A percentile compares a stretch with the other conserved stretches of the same genome.
Evolutionary conservation across 176 grass and related monocot species (phyloP).

Genomic region (Neostapfia colusana): DNA sequence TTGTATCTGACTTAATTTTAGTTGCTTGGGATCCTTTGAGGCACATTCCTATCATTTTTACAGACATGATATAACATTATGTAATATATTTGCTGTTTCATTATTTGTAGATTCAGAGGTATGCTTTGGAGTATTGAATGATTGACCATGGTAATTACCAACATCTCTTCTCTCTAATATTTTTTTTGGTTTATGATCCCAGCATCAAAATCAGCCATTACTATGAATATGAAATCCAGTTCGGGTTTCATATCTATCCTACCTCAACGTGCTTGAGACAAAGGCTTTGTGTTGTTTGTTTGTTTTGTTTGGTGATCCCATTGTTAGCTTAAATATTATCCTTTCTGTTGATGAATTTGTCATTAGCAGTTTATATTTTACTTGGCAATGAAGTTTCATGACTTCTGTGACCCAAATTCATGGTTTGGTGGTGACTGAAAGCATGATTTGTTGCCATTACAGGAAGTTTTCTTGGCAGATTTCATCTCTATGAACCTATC

Average conservation of each 20-base stretch:
- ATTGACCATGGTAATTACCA: slow-evolving; percentile 37
- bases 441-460: slow-evolving; percentile 23
- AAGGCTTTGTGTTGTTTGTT: no score
- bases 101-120: slow-evolving; percentile 59
- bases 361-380: slow-evolving; percentile 10
- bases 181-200: slow-evolving; percentile 19
- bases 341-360: slow-evolving; percentile 5
- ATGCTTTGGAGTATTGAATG: slow-evolving; percentile 55
- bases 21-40: background rate
- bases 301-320: no score
- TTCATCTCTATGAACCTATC: slow-evolving; percentile 13
- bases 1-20: slow-evolving; percentile 20
- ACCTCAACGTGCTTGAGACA: no score
- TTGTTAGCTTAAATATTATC: background rate
- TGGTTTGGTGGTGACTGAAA: slow-evolving; percentile 27
- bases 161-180: background rate
- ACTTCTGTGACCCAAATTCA: background rate
- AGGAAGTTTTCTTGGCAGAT: slow-evolving; percentile 25
- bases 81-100: slow-evolving; percentile 29
- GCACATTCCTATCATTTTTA: background rate
- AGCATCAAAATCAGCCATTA: no score
- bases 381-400: slow-evolving; percentile 2
- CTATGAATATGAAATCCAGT: no score
- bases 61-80: slow-evolving; percentile 18
- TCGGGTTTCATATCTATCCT: no score